Conservation (phyloP, 441 rosid species). For the Syzygium syzygioides region DNA sequence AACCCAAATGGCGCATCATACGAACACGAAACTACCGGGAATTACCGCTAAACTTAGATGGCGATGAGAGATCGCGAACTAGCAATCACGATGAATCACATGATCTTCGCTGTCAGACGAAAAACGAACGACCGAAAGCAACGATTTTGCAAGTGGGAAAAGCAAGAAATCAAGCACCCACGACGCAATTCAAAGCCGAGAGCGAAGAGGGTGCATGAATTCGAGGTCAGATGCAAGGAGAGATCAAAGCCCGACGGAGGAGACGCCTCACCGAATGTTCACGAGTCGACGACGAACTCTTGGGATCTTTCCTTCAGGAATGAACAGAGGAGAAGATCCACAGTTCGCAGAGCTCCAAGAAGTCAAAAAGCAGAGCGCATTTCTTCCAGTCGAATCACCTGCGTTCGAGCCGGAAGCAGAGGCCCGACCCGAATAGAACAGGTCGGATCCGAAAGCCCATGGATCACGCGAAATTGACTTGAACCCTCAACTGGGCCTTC, state of each 20-base stretch:
- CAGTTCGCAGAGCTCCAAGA: neutral
- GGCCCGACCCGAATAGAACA: neutral
- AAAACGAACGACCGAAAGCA: neutral
- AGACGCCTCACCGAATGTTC: neutral
- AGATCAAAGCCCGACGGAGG: neutral
- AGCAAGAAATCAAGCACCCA: neutral
- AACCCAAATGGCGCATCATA: neutral
- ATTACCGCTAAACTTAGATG: neutral
- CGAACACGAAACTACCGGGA: neutral
- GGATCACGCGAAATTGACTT: neutral
- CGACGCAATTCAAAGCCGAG: neutral
- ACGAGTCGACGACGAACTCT: neutral
- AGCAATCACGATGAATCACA: neutral
- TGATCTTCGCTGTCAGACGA: neutral
- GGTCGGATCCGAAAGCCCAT: neutral
- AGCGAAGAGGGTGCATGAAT: neutral
- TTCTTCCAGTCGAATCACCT: neutral
- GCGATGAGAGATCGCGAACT: neutral
- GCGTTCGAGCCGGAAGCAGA: neutral
- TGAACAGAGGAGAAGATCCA: neutral
- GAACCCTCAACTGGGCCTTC: neutral
- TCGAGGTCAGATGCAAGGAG: neutral
- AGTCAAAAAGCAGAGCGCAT: neutral
- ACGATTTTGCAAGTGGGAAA: neutral
- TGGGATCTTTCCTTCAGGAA: neutral